Evolutionary conservation across 495 filamentous ascomycete species (phyloP).

Genomic region (Penicillium antarcticum): DNA sequence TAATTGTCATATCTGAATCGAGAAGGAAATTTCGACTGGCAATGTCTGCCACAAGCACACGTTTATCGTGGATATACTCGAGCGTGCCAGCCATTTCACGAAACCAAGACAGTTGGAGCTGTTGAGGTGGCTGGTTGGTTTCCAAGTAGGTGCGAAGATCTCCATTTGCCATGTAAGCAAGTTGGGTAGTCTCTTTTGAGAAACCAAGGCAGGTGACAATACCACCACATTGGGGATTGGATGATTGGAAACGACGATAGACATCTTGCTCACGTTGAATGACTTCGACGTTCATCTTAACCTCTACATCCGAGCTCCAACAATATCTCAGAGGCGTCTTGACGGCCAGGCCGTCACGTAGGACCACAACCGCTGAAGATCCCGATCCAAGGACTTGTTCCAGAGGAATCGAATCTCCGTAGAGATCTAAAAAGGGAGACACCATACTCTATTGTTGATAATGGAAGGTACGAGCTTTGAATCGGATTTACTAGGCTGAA

Average conservation of each 20-base stretch:
- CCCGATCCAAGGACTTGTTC: slow-evolving; percentile 18
- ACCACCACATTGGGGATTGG: slow-evolving; percentile 10
- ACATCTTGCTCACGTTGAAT: slow-evolving; percentile 24
- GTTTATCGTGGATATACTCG: slow-evolving; percentile 19
- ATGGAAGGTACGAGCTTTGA: too few relatives aligned
- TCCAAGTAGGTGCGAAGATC: slow-evolving; percentile 24
- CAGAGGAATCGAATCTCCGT: slow-evolving; percentile 11
- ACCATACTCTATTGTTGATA: too few relatives aligned
- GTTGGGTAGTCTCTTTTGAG: slow-evolving; percentile 16
- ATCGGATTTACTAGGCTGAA: too few relatives aligned
- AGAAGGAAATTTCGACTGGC: slow-evolving; percentile 28
- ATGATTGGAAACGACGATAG: slow-evolving; percentile 18
- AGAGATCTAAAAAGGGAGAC: slow-evolving; percentile 9
- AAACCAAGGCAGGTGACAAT: slow-evolving; percentile 18
- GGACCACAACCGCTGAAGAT: slow-evolving; percentile 17
- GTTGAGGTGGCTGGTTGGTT: slow-evolving; percentile 11
- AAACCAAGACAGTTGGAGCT: slow-evolving; percentile 26
- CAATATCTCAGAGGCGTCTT: slow-evolving; percentile 17
- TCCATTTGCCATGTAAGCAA: slow-evolving; percentile 24
- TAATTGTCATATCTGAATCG: slow-evolving; percentile 25
- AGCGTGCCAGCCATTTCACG: slow-evolving; percentile 25
- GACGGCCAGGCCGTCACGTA: slow-evolving; percentile 17
- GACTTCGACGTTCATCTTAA: slow-evolving; percentile 15
- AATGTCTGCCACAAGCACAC: slow-evolving; percentile 31
- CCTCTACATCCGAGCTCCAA: slow-evolving; percentile 20